Percentiles rank a stretch among this genome's conserved stretches.
Evolutionary conservation across 305 asterid genomes (phyloP).

Genomic region (Rubia occidens): DNA sequence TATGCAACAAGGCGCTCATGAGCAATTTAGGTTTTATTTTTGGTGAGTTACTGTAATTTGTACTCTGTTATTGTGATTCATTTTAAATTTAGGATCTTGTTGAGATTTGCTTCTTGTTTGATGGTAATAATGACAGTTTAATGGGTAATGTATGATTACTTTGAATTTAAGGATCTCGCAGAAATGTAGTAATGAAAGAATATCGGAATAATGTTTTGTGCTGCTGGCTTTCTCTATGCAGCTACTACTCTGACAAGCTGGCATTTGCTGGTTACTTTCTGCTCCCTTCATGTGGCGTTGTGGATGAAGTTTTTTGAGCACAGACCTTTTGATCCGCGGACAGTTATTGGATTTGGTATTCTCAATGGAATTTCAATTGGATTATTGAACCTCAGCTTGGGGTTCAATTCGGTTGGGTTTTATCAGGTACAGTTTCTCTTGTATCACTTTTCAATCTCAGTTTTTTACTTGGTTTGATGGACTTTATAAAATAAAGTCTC

Average conservation of each 20-base stretch:
- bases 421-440: slow-evolving; percentile 52
- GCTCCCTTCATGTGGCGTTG: slow-evolving; percentile 39
- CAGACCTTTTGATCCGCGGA: slow-evolving; percentile 51
- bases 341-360: slow-evolving; percentile 39
- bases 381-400: slow-evolving; percentile 78
- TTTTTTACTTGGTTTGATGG: background rate
- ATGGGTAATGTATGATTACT: background rate
- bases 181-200: background rate
- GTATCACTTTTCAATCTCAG: slow-evolving; percentile 9
- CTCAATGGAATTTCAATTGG: slow-evolving; percentile 52
- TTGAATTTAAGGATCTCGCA: background rate
- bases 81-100: background rate
- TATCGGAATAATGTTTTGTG: slow-evolving; percentile 3
- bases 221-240: slow-evolving; percentile 22
- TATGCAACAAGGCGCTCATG: slow-evolving; percentile 87
- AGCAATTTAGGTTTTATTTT: slow-evolving; percentile 69
- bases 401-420: slow-evolving; percentile 94
- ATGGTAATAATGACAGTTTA: background rate
- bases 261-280: slow-evolving; percentile 67
- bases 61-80: background rate
- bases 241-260: slow-evolving; percentile 79
- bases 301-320: slow-evolving; percentile 79
- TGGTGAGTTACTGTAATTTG: slow-evolving; percentile 34
- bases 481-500: slow-evolving; percentile 12
- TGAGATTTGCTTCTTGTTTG: slow-evolving; percentile 1